Evolutionary conservation across 148 eudicot species (phyloP).

Genomic region (Selenicereus undatus): DNA sequence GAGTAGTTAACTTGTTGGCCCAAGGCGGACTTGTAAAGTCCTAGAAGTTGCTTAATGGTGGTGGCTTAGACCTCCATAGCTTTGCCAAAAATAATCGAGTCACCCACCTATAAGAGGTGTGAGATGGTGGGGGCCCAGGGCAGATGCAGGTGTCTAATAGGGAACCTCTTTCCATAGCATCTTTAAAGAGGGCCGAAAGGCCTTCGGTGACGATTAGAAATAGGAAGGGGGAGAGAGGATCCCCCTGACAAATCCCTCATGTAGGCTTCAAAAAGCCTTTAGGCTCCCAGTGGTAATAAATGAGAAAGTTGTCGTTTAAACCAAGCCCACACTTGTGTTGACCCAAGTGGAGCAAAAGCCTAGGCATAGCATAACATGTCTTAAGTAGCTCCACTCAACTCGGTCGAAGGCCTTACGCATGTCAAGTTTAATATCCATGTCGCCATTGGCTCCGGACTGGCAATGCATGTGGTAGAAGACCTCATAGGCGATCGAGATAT

Average conservation of each 20-base stretch:
- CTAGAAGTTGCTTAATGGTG: background rate
- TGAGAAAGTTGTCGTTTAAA: background rate
- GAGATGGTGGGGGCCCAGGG: background rate
- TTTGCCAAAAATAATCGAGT: background rate
- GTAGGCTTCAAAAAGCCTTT: background rate
- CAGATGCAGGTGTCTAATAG: background rate
- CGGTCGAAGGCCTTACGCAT: background rate
- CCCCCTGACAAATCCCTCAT: background rate
- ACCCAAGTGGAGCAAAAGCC: background rate
- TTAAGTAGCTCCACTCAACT: background rate
- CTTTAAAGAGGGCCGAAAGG: background rate
- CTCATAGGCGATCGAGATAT: background rate
- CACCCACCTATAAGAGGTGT: background rate
- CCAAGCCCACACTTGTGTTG: background rate
- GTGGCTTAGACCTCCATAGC: no score
- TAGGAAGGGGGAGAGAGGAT: background rate
- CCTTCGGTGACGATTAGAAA: background rate
- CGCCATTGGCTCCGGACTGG: background rate
- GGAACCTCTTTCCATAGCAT: background rate
- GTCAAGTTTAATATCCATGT: background rate
- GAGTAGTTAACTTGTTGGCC: background rate
- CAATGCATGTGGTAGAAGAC: background rate
- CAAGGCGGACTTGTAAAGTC: background rate
- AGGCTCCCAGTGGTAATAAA: background rate
- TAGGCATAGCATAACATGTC: background rate